Conservation (phyloP, 352 stramenopile genomes). For the Phytophthora crassamura region DNA sequence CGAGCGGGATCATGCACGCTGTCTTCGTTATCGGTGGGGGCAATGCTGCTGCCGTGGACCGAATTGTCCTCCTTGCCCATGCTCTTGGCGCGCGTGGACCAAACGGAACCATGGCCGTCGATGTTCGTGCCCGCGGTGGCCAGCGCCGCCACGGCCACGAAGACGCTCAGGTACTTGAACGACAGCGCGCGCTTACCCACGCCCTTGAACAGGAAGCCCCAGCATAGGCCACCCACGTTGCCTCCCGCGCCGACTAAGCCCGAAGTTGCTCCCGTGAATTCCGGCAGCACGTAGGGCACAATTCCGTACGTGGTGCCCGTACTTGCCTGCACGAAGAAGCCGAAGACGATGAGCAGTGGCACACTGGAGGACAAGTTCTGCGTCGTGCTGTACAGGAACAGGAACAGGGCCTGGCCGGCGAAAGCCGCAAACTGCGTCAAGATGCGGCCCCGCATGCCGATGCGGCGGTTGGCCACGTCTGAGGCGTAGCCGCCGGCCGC, state of each 20-base stretch:
- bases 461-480: too few relatives aligned
- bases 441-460: too few relatives aligned
- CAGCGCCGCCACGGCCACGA: slow-evolving; percentile 15
- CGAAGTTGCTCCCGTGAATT: slow-evolving; percentile 39
- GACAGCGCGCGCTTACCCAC: slow-evolving; percentile 33
- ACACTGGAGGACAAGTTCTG: slow-evolving; percentile 59
- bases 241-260: slow-evolving; percentile 54
- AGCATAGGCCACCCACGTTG: slow-evolving; percentile 48
- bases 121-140: slow-evolving; percentile 29
- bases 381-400: slow-evolving; percentile 83
- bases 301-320: slow-evolving; percentile 56
- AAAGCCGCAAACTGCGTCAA: slow-evolving; percentile 48
- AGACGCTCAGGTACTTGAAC: slow-evolving; percentile 47
- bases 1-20: too few relatives aligned
- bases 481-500: slow-evolving; percentile 67
- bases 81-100: neutral
- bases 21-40: too few relatives aligned
- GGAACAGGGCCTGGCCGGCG: slow-evolving; percentile 64
- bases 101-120: slow-evolving; percentile 31
- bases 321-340: slow-evolving; percentile 64
- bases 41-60: too few relatives aligned
- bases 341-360: slow-evolving; percentile 85
- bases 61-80: slow-evolving; percentile 34
- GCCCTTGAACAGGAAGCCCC: slow-evolving; percentile 51
- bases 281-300: slow-evolving; percentile 48